A percentile compares a stretch with the other conserved stretches of the same genome.
Conservation (phyloP, 306 rosid genomes). For the Rubus idaeus region DNA sequence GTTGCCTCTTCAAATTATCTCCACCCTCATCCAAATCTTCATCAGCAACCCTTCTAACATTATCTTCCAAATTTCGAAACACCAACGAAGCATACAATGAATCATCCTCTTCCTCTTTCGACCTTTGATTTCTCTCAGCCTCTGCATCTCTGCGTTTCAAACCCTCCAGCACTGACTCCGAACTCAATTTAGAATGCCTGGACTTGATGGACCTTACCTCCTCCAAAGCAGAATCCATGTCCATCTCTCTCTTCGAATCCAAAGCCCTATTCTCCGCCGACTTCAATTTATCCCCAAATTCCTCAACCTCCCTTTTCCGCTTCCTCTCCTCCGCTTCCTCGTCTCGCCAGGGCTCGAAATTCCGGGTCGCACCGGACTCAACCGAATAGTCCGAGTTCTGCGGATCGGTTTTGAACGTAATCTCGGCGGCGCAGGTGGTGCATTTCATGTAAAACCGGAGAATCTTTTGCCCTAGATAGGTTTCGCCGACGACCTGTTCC, state of each 20-base stretch:
- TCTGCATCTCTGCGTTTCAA: constrained; percentile 69
- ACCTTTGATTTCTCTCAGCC: neutral
- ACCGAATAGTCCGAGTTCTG: constrained; percentile 63
- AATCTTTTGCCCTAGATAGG: constrained; percentile 58
- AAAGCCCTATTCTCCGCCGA: constrained; percentile 61
- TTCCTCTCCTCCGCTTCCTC: constrained; percentile 39
- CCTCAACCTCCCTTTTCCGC: constrained; percentile 58
- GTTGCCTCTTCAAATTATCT: no score
- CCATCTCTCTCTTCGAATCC: constrained; percentile 57
- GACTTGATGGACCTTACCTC: constrained; percentile 73
- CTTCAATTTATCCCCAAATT: constrained; percentile 64
- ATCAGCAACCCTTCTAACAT: constrained; percentile 49
- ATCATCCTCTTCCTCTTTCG: no score
- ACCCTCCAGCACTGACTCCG: constrained; percentile 62
- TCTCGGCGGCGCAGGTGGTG: constrained; percentile 57
- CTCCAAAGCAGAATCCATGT: constrained; percentile 61
- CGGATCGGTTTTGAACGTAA: constrained; percentile 59
- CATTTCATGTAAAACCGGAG: constrained; percentile 64
- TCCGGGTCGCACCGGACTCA: constrained; percentile 50
- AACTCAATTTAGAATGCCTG: constrained; percentile 60
- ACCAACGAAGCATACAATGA: constrained; percentile 28
- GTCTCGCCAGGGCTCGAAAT: constrained; percentile 54
- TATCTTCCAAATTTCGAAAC: constrained; percentile 34
- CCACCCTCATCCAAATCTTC: constrained; percentile 35
- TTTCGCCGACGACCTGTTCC: constrained; percentile 39